Evolutionary conservation across 2,329 filamentous ascomycete genomes (phyloP).

Genomic region (Sarocladium brachiariae): DNA sequence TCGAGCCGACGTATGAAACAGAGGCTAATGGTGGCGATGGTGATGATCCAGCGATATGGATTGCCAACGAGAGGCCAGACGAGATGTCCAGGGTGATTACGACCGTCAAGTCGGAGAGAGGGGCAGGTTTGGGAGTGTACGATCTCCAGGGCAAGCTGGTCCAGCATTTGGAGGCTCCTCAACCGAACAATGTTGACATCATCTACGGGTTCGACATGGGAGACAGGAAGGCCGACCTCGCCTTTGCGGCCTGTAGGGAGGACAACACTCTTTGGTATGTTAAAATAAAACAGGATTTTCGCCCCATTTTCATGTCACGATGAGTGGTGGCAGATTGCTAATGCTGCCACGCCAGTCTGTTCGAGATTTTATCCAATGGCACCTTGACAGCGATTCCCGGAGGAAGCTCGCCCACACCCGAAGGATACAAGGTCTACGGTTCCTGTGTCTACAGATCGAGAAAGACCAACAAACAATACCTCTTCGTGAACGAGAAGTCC

Average conservation of each 20-base stretch:
- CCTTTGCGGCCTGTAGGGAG: conserved; percentile 42
- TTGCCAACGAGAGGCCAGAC: conserved; percentile 31
- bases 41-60: conserved; percentile 43
- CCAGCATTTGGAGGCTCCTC: conserved; percentile 34
- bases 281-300: too few species aligned
- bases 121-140: conserved; percentile 42
- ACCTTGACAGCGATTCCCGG: conserved; percentile 35
- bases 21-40: conserved; percentile 37
- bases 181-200: conserved; percentile 49
- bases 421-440: conserved; percentile 42
- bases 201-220: conserved; percentile 42
- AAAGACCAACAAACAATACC: conserved; percentile 40
- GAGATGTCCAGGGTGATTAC: conserved; percentile 41
- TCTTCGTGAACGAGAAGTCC: conserved; percentile 49
- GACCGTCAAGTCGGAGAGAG: conserved; percentile 42
- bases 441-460: conserved; percentile 44
- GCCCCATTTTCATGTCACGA: too few species aligned
- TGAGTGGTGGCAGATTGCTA: too few species aligned
- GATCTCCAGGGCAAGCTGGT: conserved; percentile 40
- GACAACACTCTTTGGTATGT: conserved; percentile 47
- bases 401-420: conserved; percentile 37
- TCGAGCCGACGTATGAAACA: conserved; percentile 34
- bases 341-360: conserved; percentile 29
- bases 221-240: conserved; percentile 36
- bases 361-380: conserved; percentile 41